Percentiles rank a stretch among this genome's conserved stretches.
Conservation (phyloP, 306 rosid species). For the Cicer judaicum region DNA sequence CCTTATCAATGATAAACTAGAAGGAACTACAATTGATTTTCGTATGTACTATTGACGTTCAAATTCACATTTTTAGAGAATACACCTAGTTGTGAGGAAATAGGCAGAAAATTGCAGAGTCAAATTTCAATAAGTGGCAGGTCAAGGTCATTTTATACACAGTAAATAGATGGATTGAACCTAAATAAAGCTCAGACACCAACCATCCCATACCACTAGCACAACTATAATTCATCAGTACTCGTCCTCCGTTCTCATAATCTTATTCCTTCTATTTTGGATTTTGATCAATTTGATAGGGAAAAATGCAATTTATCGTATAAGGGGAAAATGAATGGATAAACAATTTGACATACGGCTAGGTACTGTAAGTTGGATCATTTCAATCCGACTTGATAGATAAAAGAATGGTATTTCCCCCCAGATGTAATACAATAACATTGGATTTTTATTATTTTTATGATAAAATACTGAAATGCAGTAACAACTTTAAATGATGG, state of each 20-base stretch:
- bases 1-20: too few relatives aligned
- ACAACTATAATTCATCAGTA: neutral
- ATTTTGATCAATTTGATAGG: neutral
- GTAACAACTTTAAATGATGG: neutral
- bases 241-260: neutral
- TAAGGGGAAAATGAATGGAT: too few relatives aligned
- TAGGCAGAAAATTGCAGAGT: too few relatives aligned
- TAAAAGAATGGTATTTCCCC: constrained; percentile 2
- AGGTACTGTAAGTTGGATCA: neutral
- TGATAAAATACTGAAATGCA: constrained; percentile 2
- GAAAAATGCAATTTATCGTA: neutral
- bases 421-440: neutral
- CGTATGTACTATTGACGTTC: too few relatives aligned
- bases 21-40: too few relatives aligned
- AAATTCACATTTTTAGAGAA: too few relatives aligned
- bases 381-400: constrained; percentile 2
- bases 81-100: too few relatives aligned
- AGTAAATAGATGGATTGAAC: too few relatives aligned
- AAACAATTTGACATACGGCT: too few relatives aligned
- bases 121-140: too few relatives aligned
- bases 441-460: neutral
- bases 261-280: neutral
- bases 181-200: too few relatives aligned
- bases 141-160: too few relatives aligned
- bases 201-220: neutral